A percentile compares a stretch with the other conserved stretches of the same genome.
phyloP scores from a whole-genome alignment of 208 protist species.

The Leishmania amazonensis region DNA sequence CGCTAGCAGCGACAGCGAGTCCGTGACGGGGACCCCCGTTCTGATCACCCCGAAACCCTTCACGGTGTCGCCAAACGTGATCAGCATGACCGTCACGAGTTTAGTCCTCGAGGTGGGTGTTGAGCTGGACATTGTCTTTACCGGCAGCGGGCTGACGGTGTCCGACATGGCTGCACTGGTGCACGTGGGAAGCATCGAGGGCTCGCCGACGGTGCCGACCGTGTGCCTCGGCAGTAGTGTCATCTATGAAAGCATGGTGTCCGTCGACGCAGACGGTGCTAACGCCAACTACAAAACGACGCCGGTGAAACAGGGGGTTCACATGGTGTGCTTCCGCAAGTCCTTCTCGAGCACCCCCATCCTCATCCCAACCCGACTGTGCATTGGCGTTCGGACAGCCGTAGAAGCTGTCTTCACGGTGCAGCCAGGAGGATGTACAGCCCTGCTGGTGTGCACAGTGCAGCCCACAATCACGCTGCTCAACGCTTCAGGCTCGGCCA shows the following conservation, averaged over 20 bases:
- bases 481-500: constrained; percentile 34
- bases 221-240: constrained; percentile 36
- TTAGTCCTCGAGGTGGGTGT: constrained; percentile 39
- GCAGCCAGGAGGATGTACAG: constrained; percentile 52
- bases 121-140: constrained; percentile 56
- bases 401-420: constrained; percentile 48
- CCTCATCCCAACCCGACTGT: constrained; percentile 40
- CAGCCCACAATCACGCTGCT: constrained; percentile 69
- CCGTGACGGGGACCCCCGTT: constrained; percentile 15
- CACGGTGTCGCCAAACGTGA: constrained; percentile 50
- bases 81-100: constrained; percentile 53
- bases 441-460: constrained; percentile 41
- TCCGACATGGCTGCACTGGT: constrained; percentile 69
- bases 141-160: constrained; percentile 44
- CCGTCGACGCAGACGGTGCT: constrained; percentile 39
- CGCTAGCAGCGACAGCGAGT: background rate
- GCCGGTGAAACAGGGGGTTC: constrained; percentile 40
- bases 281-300: constrained; percentile 55
- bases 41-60: constrained; percentile 61
- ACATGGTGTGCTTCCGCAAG: constrained; percentile 72
- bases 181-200: constrained; percentile 20
- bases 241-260: constrained; percentile 43
- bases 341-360: constrained; percentile 18
- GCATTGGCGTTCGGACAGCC: constrained; percentile 44
- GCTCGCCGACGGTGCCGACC: constrained; percentile 26